phyloP scores from a whole-genome alignment of 2,329 filamentous ascomycete genomes.

The Pseudocercospora crystallina region DNA sequence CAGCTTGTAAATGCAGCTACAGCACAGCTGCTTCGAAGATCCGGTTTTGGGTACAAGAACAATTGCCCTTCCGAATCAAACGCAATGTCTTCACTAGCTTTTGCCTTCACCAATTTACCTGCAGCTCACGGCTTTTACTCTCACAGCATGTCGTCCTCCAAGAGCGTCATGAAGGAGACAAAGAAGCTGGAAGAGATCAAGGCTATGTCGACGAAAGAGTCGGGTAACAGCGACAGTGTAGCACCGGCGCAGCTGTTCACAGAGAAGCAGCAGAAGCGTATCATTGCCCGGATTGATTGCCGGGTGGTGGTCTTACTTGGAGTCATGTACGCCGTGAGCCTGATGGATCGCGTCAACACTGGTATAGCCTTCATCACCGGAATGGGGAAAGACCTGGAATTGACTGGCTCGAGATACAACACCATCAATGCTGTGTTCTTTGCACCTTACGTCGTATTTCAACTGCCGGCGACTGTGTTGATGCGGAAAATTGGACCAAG shows the following conservation, averaged over 20 bases:
- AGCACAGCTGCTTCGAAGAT: too few species aligned
- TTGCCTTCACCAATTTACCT: constrained; percentile 2
- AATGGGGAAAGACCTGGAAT: constrained; percentile 17
- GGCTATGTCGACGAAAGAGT: not conserved
- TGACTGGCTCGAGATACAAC: constrained; percentile 33
- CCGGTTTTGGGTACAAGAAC: too few species aligned
- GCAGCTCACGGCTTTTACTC: not conserved
- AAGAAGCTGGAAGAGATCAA: not conserved
- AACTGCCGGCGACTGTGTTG: constrained; percentile 35
- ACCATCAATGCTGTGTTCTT: constrained; percentile 37
- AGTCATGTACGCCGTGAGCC: constrained; percentile 6
- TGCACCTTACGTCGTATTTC: constrained; percentile 40
- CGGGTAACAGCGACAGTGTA: not conserved
- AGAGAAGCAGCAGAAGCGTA: constrained; percentile 1
- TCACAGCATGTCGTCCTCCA: not conserved
- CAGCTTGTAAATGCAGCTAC: too few species aligned
- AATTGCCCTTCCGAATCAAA: too few species aligned
- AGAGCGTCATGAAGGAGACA: not conserved
- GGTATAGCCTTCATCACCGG: constrained; percentile 34
- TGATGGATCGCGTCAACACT: constrained; percentile 8
- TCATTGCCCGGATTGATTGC: constrained; percentile 12
- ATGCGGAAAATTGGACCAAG: constrained; percentile 32
- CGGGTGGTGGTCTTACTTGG: constrained; percentile 9
- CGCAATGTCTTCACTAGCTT: constrained; percentile 3
- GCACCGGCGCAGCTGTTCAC: not conserved